Percentiles rank a stretch among this genome's conserved stretches.
phyloP scores from a whole-genome alignment of 768 basidiomycete genomes.

The Lactarius pseudohatsudake region DNA sequence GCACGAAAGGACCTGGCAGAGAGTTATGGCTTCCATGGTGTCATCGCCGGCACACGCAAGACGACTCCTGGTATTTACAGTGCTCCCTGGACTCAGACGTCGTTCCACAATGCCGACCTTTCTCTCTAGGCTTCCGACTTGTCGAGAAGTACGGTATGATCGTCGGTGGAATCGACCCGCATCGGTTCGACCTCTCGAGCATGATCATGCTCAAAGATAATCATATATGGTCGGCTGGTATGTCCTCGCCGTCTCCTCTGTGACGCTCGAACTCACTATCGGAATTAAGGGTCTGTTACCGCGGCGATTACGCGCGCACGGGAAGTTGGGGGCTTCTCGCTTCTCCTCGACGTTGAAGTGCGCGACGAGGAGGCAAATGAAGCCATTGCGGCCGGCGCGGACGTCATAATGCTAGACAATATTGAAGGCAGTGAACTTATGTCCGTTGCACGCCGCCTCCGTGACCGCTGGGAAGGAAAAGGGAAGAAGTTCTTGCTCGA shows the following conservation, averaged over 20 bases:
- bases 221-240: slow-evolving; percentile 96
- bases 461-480: slow-evolving; percentile 75
- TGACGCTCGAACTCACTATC: background rate
- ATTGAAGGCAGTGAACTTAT: slow-evolving; percentile 76
- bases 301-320: slow-evolving; percentile 84
- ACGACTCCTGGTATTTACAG: slow-evolving; percentile 78
- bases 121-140: slow-evolving; percentile 72
- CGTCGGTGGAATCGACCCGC: slow-evolving; percentile 93
- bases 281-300: slow-evolving; percentile 76
- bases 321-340: slow-evolving; percentile 85
- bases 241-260: slow-evolving; percentile 25
- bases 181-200: slow-evolving; percentile 91
- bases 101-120: background rate
- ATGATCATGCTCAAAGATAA: slow-evolving; percentile 99
- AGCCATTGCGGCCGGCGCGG: slow-evolving; percentile 94
- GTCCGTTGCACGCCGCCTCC: slow-evolving; percentile 65
- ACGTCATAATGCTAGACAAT: slow-evolving; percentile 95
- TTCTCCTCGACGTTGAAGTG: slow-evolving; percentile 93
- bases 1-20: slow-evolving; percentile 76
- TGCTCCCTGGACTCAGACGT: background rate
- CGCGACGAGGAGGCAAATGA: slow-evolving; percentile 90
- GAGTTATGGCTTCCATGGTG: slow-evolving; percentile 77
- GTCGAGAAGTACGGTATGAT: slow-evolving; percentile 99
- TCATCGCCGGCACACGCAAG: slow-evolving; percentile 94
- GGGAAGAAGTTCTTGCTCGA: slow-evolving; percentile 82